phyloP scores from a whole-genome alignment of 176 grass and related monocot genomes.

The Secale cereale region DNA sequence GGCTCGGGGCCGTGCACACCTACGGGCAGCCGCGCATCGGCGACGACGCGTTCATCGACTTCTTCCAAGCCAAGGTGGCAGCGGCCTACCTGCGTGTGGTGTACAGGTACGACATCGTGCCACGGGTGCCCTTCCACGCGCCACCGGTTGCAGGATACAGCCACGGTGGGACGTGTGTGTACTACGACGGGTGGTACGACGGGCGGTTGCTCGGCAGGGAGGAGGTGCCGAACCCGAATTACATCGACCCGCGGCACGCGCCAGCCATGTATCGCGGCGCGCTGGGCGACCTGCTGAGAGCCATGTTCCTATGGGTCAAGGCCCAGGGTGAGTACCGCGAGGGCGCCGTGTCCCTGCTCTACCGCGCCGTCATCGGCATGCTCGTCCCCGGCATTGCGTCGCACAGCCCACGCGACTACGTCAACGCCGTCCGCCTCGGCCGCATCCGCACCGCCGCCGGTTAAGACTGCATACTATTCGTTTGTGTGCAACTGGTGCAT shows the following conservation, averaged over 20 bases:
- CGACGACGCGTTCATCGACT: slow-evolving; percentile 30
- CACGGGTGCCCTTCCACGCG: slow-evolving; percentile 53
- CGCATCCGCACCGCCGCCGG: background rate
- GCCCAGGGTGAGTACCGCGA: slow-evolving; percentile 52
- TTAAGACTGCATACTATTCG: too few species aligned
- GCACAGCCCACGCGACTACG: slow-evolving; percentile 60
- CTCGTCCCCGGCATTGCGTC: slow-evolving; percentile 50
- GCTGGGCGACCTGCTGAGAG: slow-evolving; percentile 52
- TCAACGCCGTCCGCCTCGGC: slow-evolving; percentile 34
- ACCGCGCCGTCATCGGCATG: slow-evolving; percentile 22
- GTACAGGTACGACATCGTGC: slow-evolving; percentile 73
- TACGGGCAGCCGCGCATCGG: slow-evolving; percentile 34
- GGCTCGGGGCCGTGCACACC: too few species aligned
- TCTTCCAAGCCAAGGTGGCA: background rate
- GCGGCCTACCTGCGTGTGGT: background rate
- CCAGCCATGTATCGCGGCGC: slow-evolving; percentile 40
- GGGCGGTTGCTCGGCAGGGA: slow-evolving; percentile 17
- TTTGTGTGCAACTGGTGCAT: too few species aligned
- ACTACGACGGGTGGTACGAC: slow-evolving; percentile 60
- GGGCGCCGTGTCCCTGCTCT: slow-evolving; percentile 39
- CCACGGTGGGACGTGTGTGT: slow-evolving; percentile 54
- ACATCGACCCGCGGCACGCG: background rate
- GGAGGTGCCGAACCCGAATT: slow-evolving; percentile 57
- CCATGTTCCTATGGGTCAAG: slow-evolving; percentile 24
- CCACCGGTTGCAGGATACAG: slow-evolving; percentile 22